Percentiles rank a stretch among this genome's conserved stretches.
Evolutionary conservation across 371 early-diverging fungal genomes (phyloP).

Genomic region (Haplosporangium sp.): DNA sequence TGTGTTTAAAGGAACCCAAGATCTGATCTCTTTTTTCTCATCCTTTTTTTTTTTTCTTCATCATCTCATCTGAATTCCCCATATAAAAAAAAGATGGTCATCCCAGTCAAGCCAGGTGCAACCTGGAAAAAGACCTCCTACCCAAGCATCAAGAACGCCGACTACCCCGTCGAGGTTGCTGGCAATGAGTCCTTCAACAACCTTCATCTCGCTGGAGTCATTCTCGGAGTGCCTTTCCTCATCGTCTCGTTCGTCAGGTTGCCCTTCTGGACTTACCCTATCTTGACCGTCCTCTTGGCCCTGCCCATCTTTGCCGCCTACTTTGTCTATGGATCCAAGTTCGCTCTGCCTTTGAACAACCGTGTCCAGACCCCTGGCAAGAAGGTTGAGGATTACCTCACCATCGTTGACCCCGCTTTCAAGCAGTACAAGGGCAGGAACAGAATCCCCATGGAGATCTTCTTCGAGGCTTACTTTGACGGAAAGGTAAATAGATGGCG

Average conservation of each 20-base stretch:
- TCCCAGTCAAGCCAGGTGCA: constrained; percentile 51
- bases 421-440: constrained; percentile 76
- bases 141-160: constrained; percentile 67
- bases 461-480: constrained; percentile 96
- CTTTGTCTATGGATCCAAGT: constrained; percentile 71
- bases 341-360: constrained; percentile 77
- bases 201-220: constrained; percentile 64
- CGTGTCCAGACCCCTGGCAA: constrained; percentile 81
- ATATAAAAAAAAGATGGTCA: constrained; percentile 29
- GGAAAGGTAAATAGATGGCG: constrained; percentile 79
- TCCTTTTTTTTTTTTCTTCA: constrained; percentile 11
- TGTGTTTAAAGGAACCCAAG: not conserved
- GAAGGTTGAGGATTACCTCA: constrained; percentile 87
- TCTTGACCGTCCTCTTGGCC: constrained; percentile 69
- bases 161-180: constrained; percentile 80
- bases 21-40: constrained; percentile 7
- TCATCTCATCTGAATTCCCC: constrained; percentile 3
- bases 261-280: constrained; percentile 65
- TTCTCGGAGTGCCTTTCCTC: constrained; percentile 70
- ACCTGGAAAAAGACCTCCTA: constrained; percentile 68
- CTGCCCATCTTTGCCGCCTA: constrained; percentile 79
- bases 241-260: constrained; percentile 69
- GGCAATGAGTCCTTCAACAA: constrained; percentile 82
- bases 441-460: constrained; percentile 96
- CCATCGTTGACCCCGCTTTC: constrained; percentile 85